Conservation (phyloP, 148 eudicot species). For the Hydrangea macrophylla region DNA sequence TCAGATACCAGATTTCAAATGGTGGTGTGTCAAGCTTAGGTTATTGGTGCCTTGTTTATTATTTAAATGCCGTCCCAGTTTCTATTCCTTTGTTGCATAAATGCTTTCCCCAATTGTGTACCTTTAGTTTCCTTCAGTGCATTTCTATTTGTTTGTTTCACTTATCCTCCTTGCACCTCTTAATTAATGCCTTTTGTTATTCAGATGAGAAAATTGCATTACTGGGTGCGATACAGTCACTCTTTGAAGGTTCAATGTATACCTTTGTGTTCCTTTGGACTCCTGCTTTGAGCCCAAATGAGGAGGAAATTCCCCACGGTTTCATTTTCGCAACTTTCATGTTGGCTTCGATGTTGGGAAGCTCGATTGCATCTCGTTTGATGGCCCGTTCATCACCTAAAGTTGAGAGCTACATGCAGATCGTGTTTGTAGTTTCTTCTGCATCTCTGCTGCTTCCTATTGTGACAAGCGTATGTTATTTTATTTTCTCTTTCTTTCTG, state of each 20-base stretch:
- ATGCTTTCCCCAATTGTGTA: too few relatives aligned
- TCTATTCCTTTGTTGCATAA: too few relatives aligned
- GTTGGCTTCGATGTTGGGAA: slow-evolving; percentile 98
- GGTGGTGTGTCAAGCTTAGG: neutral
- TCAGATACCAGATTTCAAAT: neutral
- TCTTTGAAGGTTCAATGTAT: slow-evolving; percentile 98
- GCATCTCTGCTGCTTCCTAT: slow-evolving; percentile 87
- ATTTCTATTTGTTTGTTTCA: neutral
- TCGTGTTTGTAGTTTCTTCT: slow-evolving; percentile 76
- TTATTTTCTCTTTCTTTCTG: neutral
- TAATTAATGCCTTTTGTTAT: slow-evolving; percentile 8
- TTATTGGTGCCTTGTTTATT: neutral
- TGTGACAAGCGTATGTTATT: slow-evolving; percentile 58
- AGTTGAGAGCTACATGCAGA: slow-evolving; percentile 97
- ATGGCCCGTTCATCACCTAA: slow-evolving; percentile 59
- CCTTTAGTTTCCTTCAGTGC: neutral
- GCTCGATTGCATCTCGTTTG: slow-evolving; percentile 86
- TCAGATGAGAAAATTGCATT: slow-evolving; percentile 96
- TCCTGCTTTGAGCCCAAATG: slow-evolving; percentile 95
- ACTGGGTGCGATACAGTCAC: slow-evolving; percentile 93
- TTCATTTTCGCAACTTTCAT: slow-evolving; percentile 95
- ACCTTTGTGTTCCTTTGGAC: slow-evolving; percentile 99
- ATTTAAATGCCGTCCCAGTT: neutral
- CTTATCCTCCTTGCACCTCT: neutral
- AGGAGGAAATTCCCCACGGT: slow-evolving; percentile 94